phyloP scores from a whole-genome alignment of 192 early-diverging fungal species.

The Linnemannia exigua region DNA sequence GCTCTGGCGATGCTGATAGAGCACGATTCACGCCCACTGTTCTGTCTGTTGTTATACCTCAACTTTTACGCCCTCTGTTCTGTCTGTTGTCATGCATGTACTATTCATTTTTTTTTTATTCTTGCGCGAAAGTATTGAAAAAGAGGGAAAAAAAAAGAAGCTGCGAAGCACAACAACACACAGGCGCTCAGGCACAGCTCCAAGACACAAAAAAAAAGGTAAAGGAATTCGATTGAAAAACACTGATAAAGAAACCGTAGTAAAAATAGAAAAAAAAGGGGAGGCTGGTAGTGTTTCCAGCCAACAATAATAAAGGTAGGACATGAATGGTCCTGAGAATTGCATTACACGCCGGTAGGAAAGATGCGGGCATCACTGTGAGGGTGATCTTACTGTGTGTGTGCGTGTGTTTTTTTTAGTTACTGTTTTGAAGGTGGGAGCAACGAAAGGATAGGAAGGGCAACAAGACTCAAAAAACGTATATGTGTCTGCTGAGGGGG shows the following conservation, averaged over 20 bases:
- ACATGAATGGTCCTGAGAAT: not conserved
- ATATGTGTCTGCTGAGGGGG: not conserved
- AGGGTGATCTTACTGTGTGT: not conserved
- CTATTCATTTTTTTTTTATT: no score
- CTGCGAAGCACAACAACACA: not conserved
- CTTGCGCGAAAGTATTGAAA: no score
- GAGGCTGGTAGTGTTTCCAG: not conserved
- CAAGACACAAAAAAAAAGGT: not conserved
- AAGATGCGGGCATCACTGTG: not conserved
- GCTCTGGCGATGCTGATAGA: no score
- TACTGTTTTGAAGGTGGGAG: not conserved
- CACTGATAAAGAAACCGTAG: not conserved
- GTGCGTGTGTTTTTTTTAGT: not conserved
- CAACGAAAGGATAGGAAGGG: not conserved
- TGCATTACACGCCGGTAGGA: not conserved
- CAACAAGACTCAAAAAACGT: not conserved
- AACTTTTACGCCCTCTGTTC: no score
- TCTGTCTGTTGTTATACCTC: no score
- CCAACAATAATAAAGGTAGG: slow-evolving; percentile 14
- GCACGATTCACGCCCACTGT: no score
- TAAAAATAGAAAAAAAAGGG: not conserved
- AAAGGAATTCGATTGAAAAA: not conserved
- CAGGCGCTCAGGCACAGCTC: not conserved
- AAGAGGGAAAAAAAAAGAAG: not conserved
- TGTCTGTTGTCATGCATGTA: no score